These are phyloP conservation scores for Heimioporus sp. DNA, from an alignment of 768 basidiomycete species.

Conservation along the genomic window DNA sequence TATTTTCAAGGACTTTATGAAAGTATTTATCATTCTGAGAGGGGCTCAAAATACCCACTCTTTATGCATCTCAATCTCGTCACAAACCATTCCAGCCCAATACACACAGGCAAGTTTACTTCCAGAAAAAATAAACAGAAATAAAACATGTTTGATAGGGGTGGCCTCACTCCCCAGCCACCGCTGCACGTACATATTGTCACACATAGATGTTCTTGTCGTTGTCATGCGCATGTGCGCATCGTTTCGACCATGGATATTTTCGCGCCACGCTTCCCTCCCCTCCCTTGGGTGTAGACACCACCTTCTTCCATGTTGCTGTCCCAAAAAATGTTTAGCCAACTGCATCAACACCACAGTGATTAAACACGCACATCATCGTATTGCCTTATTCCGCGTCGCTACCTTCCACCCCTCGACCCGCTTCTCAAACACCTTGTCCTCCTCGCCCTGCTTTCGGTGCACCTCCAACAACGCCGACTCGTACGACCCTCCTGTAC, in stretches of 20 bases:
- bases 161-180: too few species aligned
- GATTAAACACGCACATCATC: constrained; percentile 35
- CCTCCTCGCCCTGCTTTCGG: constrained; percentile 83
- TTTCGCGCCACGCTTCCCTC: too few species aligned
- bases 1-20: too few species aligned
- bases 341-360: too few species aligned
- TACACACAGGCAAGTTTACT: too few species aligned
- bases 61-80: too few species aligned
- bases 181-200: constrained; percentile 22
- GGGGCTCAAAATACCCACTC: too few species aligned
- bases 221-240: neutral
- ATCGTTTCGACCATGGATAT: constrained; percentile 7
- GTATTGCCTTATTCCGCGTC: constrained; percentile 69
- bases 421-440: constrained; percentile 85
- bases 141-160: too few species aligned
- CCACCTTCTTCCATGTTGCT: constrained; percentile 32
- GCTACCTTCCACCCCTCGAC: constrained; percentile 81
- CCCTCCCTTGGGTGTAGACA: constrained; percentile 4
- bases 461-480: constrained; percentile 86
- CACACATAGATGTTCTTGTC: neutral
- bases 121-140: too few species aligned
- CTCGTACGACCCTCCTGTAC: constrained; percentile 87
- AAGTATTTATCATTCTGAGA: too few species aligned
- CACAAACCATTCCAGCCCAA: too few species aligned
- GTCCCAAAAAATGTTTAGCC: neutral